Evolutionary conservation across 2,329 filamentous ascomycete genomes (phyloP).

Genomic region (Bipolaris bicolor): DNA sequence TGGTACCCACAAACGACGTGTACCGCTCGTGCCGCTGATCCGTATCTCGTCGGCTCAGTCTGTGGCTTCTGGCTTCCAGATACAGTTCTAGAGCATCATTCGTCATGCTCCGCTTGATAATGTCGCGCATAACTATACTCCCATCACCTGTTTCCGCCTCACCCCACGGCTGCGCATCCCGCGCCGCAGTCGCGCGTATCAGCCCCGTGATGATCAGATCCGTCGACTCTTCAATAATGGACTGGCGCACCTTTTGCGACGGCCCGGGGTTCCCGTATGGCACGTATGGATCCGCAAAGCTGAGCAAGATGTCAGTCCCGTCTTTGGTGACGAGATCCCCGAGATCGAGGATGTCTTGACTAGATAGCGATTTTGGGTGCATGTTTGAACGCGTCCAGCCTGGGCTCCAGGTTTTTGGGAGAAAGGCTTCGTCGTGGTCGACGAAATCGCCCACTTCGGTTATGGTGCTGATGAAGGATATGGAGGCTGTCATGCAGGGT

Average conservation of each 20-base stretch:
- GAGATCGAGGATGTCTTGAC: conserved; percentile 14
- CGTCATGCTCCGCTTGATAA: conserved; percentile 10
- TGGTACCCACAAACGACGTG: conserved; percentile 17
- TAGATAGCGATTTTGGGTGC: conserved; percentile 12
- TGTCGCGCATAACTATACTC: conserved; percentile 8
- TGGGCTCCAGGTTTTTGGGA: conserved; percentile 8
- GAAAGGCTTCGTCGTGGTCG: conserved; percentile 15
- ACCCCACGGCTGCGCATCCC: not conserved
- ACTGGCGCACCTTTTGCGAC: conserved; percentile 12
- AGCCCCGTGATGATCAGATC: conserved; percentile 12
- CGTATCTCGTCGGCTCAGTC: conserved; percentile 6
- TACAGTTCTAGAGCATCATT: conserved; percentile 5
- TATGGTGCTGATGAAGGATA: conserved; percentile 16
- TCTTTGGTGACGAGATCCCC: not conserved
- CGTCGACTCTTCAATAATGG: conserved; percentile 11
- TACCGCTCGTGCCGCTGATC: conserved; percentile 11
- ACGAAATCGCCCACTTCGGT: conserved; percentile 12
- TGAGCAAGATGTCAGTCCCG: not conserved
- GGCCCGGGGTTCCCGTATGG: conserved; percentile 9
- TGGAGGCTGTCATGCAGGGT: conserved; percentile 10
- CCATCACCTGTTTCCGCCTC: not conserved
- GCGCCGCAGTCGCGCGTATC: not conserved
- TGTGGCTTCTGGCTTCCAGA: not conserved
- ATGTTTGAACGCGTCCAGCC: conserved; percentile 14
- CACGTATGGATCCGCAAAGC: conserved; percentile 16